Percentiles rank a stretch among this genome's conserved stretches.
phyloP scores from a whole-genome alignment of 2,329 filamentous ascomycete genomes.

The Chrysosporium keratinophilum region DNA sequence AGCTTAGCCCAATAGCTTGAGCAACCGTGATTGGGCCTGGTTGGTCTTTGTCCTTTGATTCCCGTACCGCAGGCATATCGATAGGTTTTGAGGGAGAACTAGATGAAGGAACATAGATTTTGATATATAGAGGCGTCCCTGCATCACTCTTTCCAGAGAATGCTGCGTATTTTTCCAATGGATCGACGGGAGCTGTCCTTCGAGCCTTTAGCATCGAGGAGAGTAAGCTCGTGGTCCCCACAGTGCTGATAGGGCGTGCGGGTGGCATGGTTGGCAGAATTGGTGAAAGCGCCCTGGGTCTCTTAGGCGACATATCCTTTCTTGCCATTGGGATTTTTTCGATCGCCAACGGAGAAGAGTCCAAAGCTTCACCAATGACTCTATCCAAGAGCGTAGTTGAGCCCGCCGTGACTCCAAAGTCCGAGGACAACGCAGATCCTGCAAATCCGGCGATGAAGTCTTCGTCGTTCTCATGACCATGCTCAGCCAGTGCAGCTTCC shows the following conservation, averaged over 20 bases:
- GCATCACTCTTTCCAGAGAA: constrained; percentile 51
- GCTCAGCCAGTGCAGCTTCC: constrained; percentile 25
- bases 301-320: constrained; percentile 41
- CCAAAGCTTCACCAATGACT: constrained; percentile 34
- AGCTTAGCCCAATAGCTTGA: constrained; percentile 52
- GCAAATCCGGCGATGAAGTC: constrained; percentile 42
- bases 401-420: constrained; percentile 46
- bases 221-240: constrained; percentile 45
- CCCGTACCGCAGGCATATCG: constrained; percentile 48
- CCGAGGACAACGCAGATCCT: constrained; percentile 42
- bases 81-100: constrained; percentile 46
- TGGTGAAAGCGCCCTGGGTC: constrained; percentile 37
- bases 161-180: constrained; percentile 50
- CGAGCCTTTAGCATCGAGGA: constrained; percentile 49
- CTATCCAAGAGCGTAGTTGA: constrained; percentile 49
- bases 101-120: constrained; percentile 53
- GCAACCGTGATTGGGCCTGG: constrained; percentile 45
- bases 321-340: neutral
- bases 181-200: constrained; percentile 48
- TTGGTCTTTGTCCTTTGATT: constrained; percentile 44
- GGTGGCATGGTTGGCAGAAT: constrained; percentile 50
- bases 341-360: constrained; percentile 43
- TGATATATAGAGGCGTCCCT: constrained; percentile 50
- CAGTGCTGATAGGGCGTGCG: constrained; percentile 50
- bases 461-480: constrained; percentile 34